Percentiles rank a stretch among this genome's conserved stretches.
Conservation (phyloP, 1,284 basidiomycete species). For the Apiotrichum porosum region DNA sequence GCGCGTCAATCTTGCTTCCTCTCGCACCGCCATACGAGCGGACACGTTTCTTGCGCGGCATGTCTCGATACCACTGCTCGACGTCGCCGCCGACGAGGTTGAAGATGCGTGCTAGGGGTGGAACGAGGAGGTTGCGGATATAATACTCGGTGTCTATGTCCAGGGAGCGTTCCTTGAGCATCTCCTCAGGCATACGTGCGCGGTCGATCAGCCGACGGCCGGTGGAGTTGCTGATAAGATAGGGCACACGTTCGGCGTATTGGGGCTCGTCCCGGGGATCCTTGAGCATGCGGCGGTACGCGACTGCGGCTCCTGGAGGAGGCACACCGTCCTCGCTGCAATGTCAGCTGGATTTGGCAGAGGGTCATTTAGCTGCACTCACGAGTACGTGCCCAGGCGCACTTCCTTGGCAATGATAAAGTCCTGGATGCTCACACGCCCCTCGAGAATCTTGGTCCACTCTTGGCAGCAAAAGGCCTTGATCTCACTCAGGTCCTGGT, state of each 20-base stretch:
- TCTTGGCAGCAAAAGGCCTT: constrained; percentile 82
- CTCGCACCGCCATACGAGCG: constrained; percentile 47
- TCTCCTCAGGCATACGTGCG: constrained; percentile 71
- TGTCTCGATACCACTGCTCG: constrained; percentile 78
- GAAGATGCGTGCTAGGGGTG: constrained; percentile 84
- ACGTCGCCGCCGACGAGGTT: constrained; percentile 89
- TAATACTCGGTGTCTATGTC: constrained; percentile 84
- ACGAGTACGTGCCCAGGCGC: constrained; percentile 85
- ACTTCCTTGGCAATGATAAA: constrained; percentile 95
- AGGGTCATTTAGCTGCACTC: too few relatives aligned
- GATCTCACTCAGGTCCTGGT: constrained; percentile 79
- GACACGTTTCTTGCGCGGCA: constrained; percentile 56
- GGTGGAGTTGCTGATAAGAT: constrained; percentile 72
- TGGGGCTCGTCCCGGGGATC: constrained; percentile 82
- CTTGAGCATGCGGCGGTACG: constrained; percentile 65
- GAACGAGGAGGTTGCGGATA: constrained; percentile 79
- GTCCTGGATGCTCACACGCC: constrained; percentile 76
- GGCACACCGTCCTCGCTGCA: constrained; percentile 70
- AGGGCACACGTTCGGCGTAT: constrained; percentile 89
- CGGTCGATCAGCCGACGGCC: constrained; percentile 71
- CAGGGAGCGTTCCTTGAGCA: constrained; percentile 65
- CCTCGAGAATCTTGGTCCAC: constrained; percentile 79
- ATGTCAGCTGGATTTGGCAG: constrained; percentile 2
- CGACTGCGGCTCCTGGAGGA: constrained; percentile 84
- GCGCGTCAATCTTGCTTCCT: constrained; percentile 20